Base-by-base conservation (phyloP, 441 rosid genomes). In the Gossypium gossypioides region DNA sequence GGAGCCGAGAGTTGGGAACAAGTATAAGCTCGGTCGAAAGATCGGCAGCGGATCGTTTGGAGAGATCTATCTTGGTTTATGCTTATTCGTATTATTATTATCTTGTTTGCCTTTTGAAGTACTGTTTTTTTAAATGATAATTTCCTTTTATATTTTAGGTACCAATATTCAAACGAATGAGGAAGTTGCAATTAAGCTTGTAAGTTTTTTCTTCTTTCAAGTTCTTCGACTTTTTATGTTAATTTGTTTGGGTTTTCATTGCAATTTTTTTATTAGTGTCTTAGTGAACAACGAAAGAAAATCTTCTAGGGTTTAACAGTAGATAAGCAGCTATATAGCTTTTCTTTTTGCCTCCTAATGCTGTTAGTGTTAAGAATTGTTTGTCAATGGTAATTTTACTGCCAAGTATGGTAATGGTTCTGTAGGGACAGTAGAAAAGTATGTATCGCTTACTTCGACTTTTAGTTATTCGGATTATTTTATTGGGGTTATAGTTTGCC, bases 31-130 rank as follows among this genome's bases (percentile, higher is more conserved):
- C 4, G 97, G 97, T 48, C 84, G 96, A 51, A 95, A 91, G 87
- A 95, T 95, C 84, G 99, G 99, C 16, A 89, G 97, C 77, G 99
- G 99, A 57, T 95, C 99, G 0, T 95, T 95, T 73, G 99, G 99
- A 48, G 98, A 95, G 92, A 92, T 95, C 89, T 88, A 89, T 85
- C 93, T 89, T 16, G 98, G 98, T 93, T 74, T 62, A 88, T 68
- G 19, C 76, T 25, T 67, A 51, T 64, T 48, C 78, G 22, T 67
- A 51, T 63, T 6, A 18, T 78, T 16, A 8, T 19, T 57, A 0
- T 51, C 6, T 1, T 18, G 10, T 52, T 52, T 52, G 22, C 8
- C 3, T 6, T 52, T 52, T 52, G 10, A 18, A 37, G 3, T 78
- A 42, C 5, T 60, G 13, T 3, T 37, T 21, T 15, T 15, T 61